A percentile compares a stretch with the other conserved stretches of the same genome.
phyloP scores from a whole-genome alignment of 2,329 filamentous ascomycete species.

The Fusarium sp. region DNA sequence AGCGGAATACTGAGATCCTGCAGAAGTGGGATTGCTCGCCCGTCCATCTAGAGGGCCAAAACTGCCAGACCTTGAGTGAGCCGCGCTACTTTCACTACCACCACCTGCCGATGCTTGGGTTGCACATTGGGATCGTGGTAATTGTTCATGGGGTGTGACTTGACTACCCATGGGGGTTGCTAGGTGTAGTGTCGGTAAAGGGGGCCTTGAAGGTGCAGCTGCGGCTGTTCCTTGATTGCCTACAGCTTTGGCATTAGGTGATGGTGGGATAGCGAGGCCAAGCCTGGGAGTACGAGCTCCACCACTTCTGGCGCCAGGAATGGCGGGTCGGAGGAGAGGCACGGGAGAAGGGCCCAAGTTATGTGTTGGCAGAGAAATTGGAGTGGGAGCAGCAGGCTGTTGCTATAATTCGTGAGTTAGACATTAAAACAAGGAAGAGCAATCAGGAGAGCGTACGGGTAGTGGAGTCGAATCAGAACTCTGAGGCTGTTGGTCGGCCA shows the following conservation, averaged over 20 bases:
- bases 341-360: conserved; percentile 68
- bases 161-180: conserved; percentile 89
- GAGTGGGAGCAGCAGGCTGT: conserved; percentile 35
- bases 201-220: conserved; percentile 56
- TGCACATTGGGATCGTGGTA: conserved; percentile 60
- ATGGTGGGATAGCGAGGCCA: conserved; percentile 89
- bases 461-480: conserved; percentile 35
- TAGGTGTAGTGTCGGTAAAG: conserved; percentile 82
- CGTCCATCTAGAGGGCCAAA: conserved; percentile 81
- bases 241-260: conserved; percentile 83
- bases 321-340: conserved; percentile 83
- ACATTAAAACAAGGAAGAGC: background rate
- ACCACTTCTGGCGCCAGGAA: conserved; percentile 74
- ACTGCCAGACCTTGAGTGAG: conserved; percentile 84
- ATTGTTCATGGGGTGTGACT: conserved; percentile 75
- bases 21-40: conserved; percentile 83
- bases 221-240: conserved; percentile 57
- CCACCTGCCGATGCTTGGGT: conserved; percentile 75
- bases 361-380: conserved; percentile 47
- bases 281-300: conserved; percentile 78
- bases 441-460: conserved; percentile 31
- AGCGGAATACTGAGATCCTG: conserved; percentile 86
- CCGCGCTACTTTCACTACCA: conserved; percentile 81
- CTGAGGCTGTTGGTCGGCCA: conserved; percentile 42
- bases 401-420: conserved; percentile 36